Base-by-base conservation (phyloP, 225 moss, liverwort and hornwort genomes). In the Straminergon stramineum region DNA sequence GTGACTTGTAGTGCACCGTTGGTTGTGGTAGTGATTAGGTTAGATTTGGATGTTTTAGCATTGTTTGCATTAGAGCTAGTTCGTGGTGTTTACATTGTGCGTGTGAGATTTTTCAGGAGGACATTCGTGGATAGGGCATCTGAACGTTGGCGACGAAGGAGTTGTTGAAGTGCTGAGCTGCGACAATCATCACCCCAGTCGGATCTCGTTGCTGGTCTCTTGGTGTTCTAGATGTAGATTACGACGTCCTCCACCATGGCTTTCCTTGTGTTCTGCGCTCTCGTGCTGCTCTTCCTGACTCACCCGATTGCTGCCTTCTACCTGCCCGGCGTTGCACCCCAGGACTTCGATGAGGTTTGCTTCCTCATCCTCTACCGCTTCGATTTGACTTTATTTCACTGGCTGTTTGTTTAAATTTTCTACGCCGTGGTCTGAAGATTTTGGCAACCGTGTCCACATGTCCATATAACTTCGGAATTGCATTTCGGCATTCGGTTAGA, bases 271-370 rank as follows among this genome's bases (percentile, higher is more conserved):
- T 52, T 93, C 39, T 91, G 87, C 69, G 79, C 82, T 78, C 58
- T 89, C 56, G 86, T 93, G 90, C 84, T 94, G 86, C 90, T 91
- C 63, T 78, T 85, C 71, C 87, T 93, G 69, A 87, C 87, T 60
- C 88, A 86, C 35, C 89, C 88, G 16, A 79, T 87, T 31, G 90
- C 90, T 68, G 97, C 94, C 43, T 98, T 98, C 83, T 98, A 98
- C 87, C 88, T 98, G 12, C 97, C 97, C 16, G 98, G 98, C 63
- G 97, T 98, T 69, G 98, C 97, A 43, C 98, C 98, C 22, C 94
- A 89, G 67, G 97, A 98, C 91, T 96, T 97, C 88, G 70, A 91
- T 28, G 45, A 91, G 93, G 96, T 95, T 93, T 73, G 74, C 24
- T 88, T 85, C 52, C 53, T 62, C 62, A 56, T 10, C 41, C 65